phyloP scores from a whole-genome alignment of 495 filamentous ascomycete genomes.

The Daldinia loculata region DNA sequence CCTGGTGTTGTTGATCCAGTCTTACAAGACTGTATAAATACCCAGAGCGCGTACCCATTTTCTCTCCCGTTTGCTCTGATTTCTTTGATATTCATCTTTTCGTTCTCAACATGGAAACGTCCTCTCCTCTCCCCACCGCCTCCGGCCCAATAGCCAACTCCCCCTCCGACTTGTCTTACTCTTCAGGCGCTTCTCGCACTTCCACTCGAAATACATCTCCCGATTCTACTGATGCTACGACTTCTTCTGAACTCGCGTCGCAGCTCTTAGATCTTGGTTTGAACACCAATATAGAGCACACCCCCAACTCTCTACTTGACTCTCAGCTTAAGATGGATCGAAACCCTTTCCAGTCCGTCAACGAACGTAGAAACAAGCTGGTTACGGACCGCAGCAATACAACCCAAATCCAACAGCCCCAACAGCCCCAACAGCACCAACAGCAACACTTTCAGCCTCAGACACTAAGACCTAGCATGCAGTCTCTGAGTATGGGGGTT shows the following conservation, averaged over 20 bases:
- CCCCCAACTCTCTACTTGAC: constrained; percentile 18
- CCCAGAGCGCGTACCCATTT: constrained; percentile 34
- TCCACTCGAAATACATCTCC: constrained; percentile 41
- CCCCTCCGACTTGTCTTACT: constrained; percentile 39
- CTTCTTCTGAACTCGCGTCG: constrained; percentile 14
- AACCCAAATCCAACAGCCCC: constrained; percentile 19
- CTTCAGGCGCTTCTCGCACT: constrained; percentile 31
- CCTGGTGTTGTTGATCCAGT: constrained; percentile 19
- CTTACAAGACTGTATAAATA: constrained; percentile 32
- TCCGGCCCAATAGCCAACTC: constrained; percentile 30
- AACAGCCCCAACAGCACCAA: constrained; percentile 23
- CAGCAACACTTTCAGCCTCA: constrained; percentile 13
- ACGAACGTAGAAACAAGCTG: constrained; percentile 41
- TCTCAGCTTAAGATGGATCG: constrained; percentile 37
- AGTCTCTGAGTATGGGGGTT: constrained; percentile 4
- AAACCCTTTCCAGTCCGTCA: constrained; percentile 43
- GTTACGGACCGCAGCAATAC: constrained; percentile 17
- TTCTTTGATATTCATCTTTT: constrained; percentile 39
- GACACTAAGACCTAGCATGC: constrained; percentile 22
- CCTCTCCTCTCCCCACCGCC: constrained; percentile 23
- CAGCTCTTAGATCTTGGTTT: constrained; percentile 33
- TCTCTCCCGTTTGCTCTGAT: constrained; percentile 39
- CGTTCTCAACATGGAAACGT: constrained; percentile 34
- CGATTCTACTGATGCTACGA: constrained; percentile 6
- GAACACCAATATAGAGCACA: constrained; percentile 22